Conservation (phyloP, 805 yeast species). For the Tetrapisispora nanseiensis region DNA sequence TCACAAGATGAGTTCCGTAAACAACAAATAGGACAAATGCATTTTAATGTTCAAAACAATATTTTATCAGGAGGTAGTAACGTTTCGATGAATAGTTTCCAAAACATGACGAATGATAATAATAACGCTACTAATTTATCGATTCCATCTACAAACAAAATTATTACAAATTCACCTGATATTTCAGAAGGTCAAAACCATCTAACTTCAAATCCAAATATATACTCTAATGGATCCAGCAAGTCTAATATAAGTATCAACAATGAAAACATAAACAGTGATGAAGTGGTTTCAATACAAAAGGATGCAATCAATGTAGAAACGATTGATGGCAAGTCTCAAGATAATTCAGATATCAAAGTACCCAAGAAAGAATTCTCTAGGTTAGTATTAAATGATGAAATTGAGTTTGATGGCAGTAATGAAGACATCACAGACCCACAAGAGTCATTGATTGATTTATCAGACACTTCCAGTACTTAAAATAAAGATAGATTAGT, state of each 20-base stretch:
- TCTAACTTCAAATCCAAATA: neutral
- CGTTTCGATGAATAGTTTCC: neutral
- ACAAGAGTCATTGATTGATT: neutral
- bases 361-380: neutral
- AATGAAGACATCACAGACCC: neutral
- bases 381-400: neutral
- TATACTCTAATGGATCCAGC: neutral
- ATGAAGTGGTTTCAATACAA: too few relatives aligned
- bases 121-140: too few relatives aligned
- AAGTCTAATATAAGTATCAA: neutral
- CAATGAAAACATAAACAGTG: neutral
- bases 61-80: neutral
- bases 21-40: conserved; percentile 1
- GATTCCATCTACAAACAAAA: neutral
- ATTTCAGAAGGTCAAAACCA: too few relatives aligned
- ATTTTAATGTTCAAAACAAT: neutral
- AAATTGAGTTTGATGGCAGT: neutral
- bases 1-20: neutral
- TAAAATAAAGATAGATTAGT: neutral
- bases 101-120: too few relatives aligned
- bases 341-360: too few relatives aligned
- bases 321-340: too few relatives aligned
- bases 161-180: neutral
- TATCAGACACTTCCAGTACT: neutral
- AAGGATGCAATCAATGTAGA: too few relatives aligned